phyloP scores from a whole-genome alignment of 2,329 filamentous ascomycete genomes.

The Sporothrix variecibatus region DNA sequence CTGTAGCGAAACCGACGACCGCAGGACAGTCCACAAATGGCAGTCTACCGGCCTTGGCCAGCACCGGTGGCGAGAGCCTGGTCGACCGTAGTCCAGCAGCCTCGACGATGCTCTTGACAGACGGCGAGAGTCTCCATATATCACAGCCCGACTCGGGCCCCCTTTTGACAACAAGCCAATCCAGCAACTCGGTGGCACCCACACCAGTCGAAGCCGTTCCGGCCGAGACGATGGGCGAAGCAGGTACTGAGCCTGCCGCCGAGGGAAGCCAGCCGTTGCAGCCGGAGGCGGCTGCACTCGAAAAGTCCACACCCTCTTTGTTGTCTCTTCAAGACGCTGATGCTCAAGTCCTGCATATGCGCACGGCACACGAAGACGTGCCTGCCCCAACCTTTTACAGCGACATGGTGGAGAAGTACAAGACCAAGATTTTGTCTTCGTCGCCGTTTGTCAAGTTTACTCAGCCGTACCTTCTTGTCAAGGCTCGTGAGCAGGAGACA shows the following conservation, averaged over 20 bases:
- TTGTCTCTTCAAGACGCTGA: conserved; percentile 46
- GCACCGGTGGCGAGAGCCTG: neutral
- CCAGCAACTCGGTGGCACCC: neutral
- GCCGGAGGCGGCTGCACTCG: conserved; percentile 24
- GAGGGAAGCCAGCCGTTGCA: neutral
- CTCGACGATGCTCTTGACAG: neutral
- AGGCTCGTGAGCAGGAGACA: conserved; percentile 86
- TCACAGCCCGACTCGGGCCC: conserved; percentile 4
- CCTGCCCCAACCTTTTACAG: conserved; percentile 92
- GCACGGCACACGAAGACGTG: conserved; percentile 71
- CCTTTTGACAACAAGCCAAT: neutral
- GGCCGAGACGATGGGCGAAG: neutral
- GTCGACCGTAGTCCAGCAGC: conserved; percentile 6
- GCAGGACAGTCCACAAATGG: conserved; percentile 31
- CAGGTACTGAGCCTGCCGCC: conserved; percentile 13
- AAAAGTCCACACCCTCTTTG: conserved; percentile 26
- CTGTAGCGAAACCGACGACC: conserved; percentile 38
- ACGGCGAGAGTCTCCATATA: conserved; percentile 15
- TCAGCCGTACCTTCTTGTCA: conserved; percentile 89
- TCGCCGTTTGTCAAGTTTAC: conserved; percentile 96
- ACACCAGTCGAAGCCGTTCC: neutral
- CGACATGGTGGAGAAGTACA: conserved; percentile 89
- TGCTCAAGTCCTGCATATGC: conserved; percentile 48
- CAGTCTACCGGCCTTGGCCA: neutral
- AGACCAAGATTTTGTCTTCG: conserved; percentile 89